Base-by-base conservation (phyloP, 768 basidiomycete genomes). In the Mrakia gelida region DNA sequence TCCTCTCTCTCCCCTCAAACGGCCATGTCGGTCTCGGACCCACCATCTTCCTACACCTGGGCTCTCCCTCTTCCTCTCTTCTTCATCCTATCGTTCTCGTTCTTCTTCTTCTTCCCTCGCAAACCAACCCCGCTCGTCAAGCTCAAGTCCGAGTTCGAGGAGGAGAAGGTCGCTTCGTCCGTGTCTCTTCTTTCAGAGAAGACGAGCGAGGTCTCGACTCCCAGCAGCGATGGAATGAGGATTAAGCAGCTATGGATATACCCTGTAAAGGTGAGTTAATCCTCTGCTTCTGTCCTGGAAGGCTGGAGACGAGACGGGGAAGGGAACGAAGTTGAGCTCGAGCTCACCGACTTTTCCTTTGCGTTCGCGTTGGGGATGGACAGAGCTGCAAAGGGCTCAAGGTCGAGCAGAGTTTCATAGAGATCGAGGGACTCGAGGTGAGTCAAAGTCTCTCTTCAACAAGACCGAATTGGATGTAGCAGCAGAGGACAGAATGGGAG, bases 341-440 rank as follows among this genome's bases (percentile, higher is more conserved):
- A 38, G 18, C 61, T 45, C 13, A 15, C 21, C 70, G 26, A 56
- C 28, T 26, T 38, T 30, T 38, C 11, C 32, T 59, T 38, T 30
- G 28, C 56, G 34, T 10, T 41, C 7, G 11, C 15, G 21, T 54
- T 45, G 41, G 13, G 41, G 45, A 45, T 52, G 23, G n/a, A 16
- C 63, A 78, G 77, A 78, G 77, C 71, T 78, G 77, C 61, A 73
- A 70, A 34, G 77, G 77, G 0, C 32, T 78, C 23, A 30, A 15
- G 4, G 30, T 78, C 26, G 32, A 62, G 26, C 23, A 23, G 15
- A 73, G 71, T 3, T 8, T 13, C 0, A 61, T 54, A 15, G 59
- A 59, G 7, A 49, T 49, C 21, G 72, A 73, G 23, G 77, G 77
- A 0, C 63, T 78, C 1, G 41, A 59, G 26, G 73, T 78, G 21